Conservation (phyloP, 1,284 basidiomycete genomes). For the Rhodotorula sp. region DNA sequence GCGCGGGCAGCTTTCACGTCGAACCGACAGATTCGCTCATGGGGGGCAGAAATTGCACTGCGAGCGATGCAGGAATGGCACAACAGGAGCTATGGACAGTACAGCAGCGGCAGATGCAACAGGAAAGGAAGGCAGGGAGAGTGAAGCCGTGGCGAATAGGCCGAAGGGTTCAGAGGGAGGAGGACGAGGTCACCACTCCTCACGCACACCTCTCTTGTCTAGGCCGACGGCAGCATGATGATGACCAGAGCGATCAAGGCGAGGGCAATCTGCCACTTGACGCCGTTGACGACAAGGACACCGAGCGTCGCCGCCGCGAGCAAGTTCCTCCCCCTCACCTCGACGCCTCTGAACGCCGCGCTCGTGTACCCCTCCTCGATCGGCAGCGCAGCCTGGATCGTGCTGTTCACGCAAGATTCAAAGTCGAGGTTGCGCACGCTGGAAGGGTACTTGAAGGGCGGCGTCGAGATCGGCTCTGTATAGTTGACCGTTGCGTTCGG, state of each 20-base stretch:
- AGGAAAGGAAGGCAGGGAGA: background rate
- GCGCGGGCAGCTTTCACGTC: no score
- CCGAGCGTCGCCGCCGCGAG: background rate
- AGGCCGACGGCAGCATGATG: background rate
- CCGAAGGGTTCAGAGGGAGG: background rate
- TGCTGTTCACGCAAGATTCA: conserved; percentile 20
- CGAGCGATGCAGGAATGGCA: background rate
- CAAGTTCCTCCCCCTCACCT: background rate
- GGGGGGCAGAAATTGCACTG: background rate
- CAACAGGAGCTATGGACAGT: background rate
- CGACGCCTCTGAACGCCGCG: background rate
- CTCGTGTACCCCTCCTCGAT: conserved; percentile 12
- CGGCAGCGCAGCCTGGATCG: conserved; percentile 18
- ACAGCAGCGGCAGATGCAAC: no score
- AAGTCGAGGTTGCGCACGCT: conserved; percentile 7
- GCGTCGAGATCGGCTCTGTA: conserved; percentile 1
- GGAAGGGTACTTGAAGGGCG: conserved; percentile 5
- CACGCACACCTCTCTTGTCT: accelerated
- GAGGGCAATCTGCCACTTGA: conserved; percentile 6
- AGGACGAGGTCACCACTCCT: background rate
- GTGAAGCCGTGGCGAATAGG: background rate
- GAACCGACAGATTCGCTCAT: no score
- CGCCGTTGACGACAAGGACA: background rate
- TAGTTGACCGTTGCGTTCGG: conserved; percentile 20
- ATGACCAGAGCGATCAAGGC: background rate